Conservation (phyloP, 2,329 filamentous ascomycete species). For the Cladophialophora carrionii region DNA sequence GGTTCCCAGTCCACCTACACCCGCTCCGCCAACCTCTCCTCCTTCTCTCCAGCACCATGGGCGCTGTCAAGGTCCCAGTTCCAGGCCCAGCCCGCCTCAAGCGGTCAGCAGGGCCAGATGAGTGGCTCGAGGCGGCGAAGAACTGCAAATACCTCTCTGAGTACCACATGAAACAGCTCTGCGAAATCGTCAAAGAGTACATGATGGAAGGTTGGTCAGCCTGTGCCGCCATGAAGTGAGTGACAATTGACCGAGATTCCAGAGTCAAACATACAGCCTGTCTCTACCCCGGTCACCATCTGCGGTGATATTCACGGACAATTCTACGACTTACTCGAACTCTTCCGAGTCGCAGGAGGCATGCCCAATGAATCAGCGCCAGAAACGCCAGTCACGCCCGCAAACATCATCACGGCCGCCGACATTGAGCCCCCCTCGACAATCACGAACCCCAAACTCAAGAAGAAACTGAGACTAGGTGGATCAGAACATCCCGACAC, state of each 20-base stretch:
- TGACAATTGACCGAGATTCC: conserved; percentile 19
- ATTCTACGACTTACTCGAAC: conserved; percentile 95
- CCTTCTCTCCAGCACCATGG: conserved; percentile 30
- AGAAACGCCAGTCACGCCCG: conserved; percentile 67
- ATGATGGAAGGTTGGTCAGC: conserved; percentile 83
- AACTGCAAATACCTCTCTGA: conserved; percentile 97
- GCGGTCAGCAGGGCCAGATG: conserved; percentile 82
- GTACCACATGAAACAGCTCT: conserved; percentile 96
- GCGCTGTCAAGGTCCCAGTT: conserved; percentile 66
- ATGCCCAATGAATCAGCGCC: conserved; percentile 77
- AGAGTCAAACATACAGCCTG: conserved; percentile 99
- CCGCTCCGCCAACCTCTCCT: conserved; percentile 40
- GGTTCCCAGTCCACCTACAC: conserved; percentile 21
- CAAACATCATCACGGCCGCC: conserved; percentile 80
- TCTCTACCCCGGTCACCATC: conserved; percentile 91
- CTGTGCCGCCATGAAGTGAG: conserved; percentile 1
- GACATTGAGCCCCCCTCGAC: conserved; percentile 89
- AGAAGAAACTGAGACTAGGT: conserved; percentile 74
- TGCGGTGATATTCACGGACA: conserved; percentile 99
- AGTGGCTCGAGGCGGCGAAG: conserved; percentile 96
- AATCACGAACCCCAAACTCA: conserved; percentile 84
- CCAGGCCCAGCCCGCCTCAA: conserved; percentile 86
- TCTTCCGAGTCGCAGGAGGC: conserved; percentile 93
- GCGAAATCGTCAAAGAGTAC: conserved; percentile 98
- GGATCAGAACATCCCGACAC: conserved; percentile 35